These are phyloP conservation scores for Acanthochlamys bracteata DNA, from an alignment of 106 monocot genomes.

Conservation along the genomic window DNA sequence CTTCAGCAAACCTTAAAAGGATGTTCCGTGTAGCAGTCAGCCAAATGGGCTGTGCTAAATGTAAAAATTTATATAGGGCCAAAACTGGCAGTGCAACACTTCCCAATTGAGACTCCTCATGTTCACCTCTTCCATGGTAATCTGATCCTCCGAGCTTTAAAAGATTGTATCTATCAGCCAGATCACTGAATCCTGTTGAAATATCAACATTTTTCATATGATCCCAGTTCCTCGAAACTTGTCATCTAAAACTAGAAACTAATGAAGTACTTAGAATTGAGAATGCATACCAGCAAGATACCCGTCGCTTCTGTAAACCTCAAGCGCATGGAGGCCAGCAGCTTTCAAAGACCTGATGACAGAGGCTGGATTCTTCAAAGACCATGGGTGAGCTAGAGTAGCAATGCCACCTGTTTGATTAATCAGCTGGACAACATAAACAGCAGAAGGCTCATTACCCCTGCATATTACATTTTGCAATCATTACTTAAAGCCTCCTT, in stretches of 20 bases:
- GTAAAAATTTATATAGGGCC: slow-evolving; percentile 19
- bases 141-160: slow-evolving; percentile 42
- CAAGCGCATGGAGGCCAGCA: slow-evolving; percentile 37
- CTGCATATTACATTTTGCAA: slow-evolving; percentile 6
- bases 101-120: slow-evolving; percentile 33
- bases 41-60: slow-evolving; percentile 28
- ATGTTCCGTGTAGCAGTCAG: slow-evolving; percentile 21
- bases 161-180: slow-evolving; percentile 28
- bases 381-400: slow-evolving; percentile 41
- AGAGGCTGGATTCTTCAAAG: slow-evolving; percentile 28
- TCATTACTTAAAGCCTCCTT: background rate
- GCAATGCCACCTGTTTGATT: slow-evolving; percentile 26
- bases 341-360: slow-evolving; percentile 23
- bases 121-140: slow-evolving; percentile 30
- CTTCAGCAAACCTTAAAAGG: slow-evolving; percentile 21
- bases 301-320: slow-evolving; percentile 40
- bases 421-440: slow-evolving; percentile 24
- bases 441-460: slow-evolving; percentile 31
- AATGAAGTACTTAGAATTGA: background rate
- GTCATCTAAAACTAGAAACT: background rate
- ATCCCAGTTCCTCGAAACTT: background rate
- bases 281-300: slow-evolving; percentile 22
- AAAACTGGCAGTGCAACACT: slow-evolving; percentile 21
- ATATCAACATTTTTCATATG: background rate
- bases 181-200: slow-evolving; percentile 31